phyloP scores from a whole-genome alignment of 1,139 yeast genomes.

The Yamadazyma sp. region DNA sequence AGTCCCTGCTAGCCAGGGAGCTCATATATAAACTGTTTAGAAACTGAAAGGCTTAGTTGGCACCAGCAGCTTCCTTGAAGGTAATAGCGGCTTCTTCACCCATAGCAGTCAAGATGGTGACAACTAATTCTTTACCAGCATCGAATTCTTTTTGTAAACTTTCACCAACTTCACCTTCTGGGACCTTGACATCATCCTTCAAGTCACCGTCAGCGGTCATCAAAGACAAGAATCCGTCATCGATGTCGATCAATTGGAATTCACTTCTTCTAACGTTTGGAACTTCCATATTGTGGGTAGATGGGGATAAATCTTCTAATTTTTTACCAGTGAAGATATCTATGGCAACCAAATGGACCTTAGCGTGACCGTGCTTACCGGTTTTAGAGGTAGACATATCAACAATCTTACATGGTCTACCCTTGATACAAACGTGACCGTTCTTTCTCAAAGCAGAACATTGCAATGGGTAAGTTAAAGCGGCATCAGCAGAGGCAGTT shows the following conservation, averaged over 20 bases:
- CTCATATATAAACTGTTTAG: conserved; percentile 1
- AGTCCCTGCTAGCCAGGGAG: conserved; percentile 1
- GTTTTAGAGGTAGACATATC: conserved; percentile 99
- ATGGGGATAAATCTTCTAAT: conserved; percentile 99
- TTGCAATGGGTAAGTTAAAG: conserved; percentile 98
- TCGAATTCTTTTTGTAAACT: conserved; percentile 89
- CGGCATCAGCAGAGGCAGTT: conserved; percentile 99
- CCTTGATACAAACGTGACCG: conserved; percentile 98
- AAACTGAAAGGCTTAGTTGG: conserved; percentile 5
- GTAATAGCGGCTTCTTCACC: conserved; percentile 99
- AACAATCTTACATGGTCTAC: conserved; percentile 99
- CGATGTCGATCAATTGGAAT: conserved; percentile 96
- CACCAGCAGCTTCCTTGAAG: conserved; percentile 92
- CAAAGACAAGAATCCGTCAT: conserved; percentile 95
- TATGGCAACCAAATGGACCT: conserved; percentile 98
- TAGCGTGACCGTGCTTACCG: conserved; percentile 99
- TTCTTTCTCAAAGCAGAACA: conserved; percentile 99
- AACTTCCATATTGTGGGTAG: conserved; percentile 99
- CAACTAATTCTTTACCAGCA: conserved; percentile 95
- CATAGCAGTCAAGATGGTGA: conserved; percentile 97
- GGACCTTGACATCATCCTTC: conserved; percentile 98
- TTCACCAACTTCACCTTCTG: conserved; percentile 97
- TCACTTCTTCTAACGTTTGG: conserved; percentile 96
- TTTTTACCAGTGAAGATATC: conserved; percentile 99
- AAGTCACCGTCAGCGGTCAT: conserved; percentile 97